Evolutionary conservation across 495 filamentous ascomycete genomes (phyloP).

Genomic region (Trichoderma orchidacearum): DNA sequence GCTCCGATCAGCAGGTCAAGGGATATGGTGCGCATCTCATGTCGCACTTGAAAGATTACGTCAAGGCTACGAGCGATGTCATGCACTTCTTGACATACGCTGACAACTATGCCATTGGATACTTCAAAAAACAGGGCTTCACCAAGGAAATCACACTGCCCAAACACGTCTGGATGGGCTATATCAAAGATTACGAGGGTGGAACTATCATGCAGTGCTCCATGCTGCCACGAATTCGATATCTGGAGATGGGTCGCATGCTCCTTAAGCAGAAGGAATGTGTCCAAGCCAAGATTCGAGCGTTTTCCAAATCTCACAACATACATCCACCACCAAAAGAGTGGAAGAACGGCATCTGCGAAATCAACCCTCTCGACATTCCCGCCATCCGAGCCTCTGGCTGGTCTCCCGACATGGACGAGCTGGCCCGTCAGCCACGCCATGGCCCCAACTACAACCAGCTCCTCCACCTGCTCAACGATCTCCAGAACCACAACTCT

Average conservation of each 20-base stretch:
- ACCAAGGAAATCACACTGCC: slow-evolving; percentile 96
- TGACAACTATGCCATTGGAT: slow-evolving; percentile 97
- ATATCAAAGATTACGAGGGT: slow-evolving; percentile 98
- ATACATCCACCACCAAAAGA: slow-evolving; percentile 74
- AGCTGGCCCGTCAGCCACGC: slow-evolving; percentile 87
- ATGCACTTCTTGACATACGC: slow-evolving; percentile 99
- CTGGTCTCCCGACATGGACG: slow-evolving; percentile 97
- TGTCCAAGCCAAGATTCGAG: slow-evolving; percentile 86
- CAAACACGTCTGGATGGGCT: slow-evolving; percentile 91
- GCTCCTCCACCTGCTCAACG: slow-evolving; percentile 81
- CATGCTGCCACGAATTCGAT: slow-evolving; percentile 90
- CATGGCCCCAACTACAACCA: slow-evolving; percentile 95
- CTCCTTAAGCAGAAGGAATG: slow-evolving; percentile 92
- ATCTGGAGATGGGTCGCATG: slow-evolving; percentile 90
- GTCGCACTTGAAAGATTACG: slow-evolving; percentile 97
- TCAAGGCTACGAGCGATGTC: slow-evolving; percentile 89
- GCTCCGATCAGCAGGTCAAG: slow-evolving; percentile 95
- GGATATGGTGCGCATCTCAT: slow-evolving; percentile 97
- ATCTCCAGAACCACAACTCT: slow-evolving; percentile 82
- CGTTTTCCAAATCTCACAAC: slow-evolving; percentile 77
- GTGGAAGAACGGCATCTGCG: slow-evolving; percentile 48
- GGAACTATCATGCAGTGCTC: slow-evolving; percentile 99
- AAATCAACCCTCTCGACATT: slow-evolving; percentile 71
- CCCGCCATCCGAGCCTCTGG: slow-evolving; percentile 77
- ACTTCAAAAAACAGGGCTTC: slow-evolving; percentile 98